Evolutionary conservation across 2,329 filamentous ascomycete genomes (phyloP).

Genomic region (Fusarium aywerte): DNA sequence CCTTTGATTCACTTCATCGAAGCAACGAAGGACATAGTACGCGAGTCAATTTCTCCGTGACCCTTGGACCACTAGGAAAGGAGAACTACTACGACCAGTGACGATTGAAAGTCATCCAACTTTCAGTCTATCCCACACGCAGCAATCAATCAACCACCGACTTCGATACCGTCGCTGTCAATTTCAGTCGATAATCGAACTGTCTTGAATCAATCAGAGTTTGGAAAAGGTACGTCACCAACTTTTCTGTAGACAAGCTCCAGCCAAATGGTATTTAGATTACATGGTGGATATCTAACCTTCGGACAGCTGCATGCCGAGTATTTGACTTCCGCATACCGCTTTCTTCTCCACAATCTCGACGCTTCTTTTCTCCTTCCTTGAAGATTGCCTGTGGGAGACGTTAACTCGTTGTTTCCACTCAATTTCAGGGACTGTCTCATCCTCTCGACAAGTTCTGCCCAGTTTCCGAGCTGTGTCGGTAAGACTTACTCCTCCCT

Average conservation of each 20-base stretch:
- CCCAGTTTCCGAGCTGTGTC: slow-evolving; percentile 56
- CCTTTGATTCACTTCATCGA: slow-evolving; percentile 44
- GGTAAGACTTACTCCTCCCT: slow-evolving; percentile 60
- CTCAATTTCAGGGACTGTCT: slow-evolving; percentile 58
- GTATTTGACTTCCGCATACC: slow-evolving; percentile 49
- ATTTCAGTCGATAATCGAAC: slow-evolving; percentile 20
- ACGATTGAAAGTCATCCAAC: slow-evolving; percentile 31
- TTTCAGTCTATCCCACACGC: slow-evolving; percentile 15
- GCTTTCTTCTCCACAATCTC: slow-evolving; percentile 53
- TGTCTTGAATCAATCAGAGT: slow-evolving; percentile 24
- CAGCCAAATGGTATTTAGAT: too few species aligned
- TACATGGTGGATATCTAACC: slow-evolving; percentile 42
- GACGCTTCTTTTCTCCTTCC: slow-evolving; percentile 56
- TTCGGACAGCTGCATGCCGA: slow-evolving; percentile 53
- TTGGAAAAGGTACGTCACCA: slow-evolving; percentile 44
- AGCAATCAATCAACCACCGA: slow-evolving; percentile 16
- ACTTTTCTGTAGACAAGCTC: too few species aligned
- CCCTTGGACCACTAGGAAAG: slow-evolving; percentile 45
- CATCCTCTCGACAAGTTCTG: slow-evolving; percentile 58
- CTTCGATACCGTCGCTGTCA: slow-evolving; percentile 13
- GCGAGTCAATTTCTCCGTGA: slow-evolving; percentile 36
- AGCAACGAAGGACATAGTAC: slow-evolving; percentile 37
- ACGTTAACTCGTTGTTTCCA: slow-evolving; percentile 74
- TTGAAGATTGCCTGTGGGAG: slow-evolving; percentile 65
- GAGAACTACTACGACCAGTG: slow-evolving; percentile 23